A percentile compares a stretch with the other conserved stretches of the same genome.
Evolutionary conservation across 164 flowering plant genomes (phyloP).

Genomic region (Umbellularia californica): DNA sequence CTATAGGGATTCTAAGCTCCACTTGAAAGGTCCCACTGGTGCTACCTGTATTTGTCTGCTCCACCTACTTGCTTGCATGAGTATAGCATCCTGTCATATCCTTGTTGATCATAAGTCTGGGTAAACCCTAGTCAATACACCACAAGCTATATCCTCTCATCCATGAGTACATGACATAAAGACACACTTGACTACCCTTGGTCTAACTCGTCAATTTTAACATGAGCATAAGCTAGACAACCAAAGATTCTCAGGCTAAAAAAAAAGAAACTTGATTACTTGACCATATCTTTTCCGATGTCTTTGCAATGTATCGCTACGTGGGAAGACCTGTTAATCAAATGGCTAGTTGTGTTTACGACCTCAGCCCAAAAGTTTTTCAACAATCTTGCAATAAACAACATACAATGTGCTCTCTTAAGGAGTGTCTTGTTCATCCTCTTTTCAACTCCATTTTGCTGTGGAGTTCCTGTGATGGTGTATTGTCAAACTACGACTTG

Average conservation of each 20-base stretch:
- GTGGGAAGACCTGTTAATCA: not conserved
- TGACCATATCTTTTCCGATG: not conserved
- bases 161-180: no score
- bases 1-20: no score
- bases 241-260: not conserved
- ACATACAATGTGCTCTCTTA: not conserved
- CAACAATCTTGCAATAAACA: not conserved
- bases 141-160: no score
- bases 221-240: not conserved
- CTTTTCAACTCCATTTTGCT: not conserved
- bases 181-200: no score
- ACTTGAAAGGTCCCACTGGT: no score
- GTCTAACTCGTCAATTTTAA: no score
- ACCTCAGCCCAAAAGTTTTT: not conserved
- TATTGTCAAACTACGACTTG: not conserved
- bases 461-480: not conserved
- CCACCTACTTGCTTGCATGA: no score
- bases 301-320: not conserved
- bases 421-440: not conserved
- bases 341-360: not conserved
- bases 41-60: no score
- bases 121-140: no score
- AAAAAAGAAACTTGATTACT: not conserved
- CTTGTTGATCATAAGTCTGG: no score
- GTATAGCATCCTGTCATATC: no score